phyloP scores from a whole-genome alignment of 2,329 filamentous ascomycete species.

The Verticillium nubilum region DNA sequence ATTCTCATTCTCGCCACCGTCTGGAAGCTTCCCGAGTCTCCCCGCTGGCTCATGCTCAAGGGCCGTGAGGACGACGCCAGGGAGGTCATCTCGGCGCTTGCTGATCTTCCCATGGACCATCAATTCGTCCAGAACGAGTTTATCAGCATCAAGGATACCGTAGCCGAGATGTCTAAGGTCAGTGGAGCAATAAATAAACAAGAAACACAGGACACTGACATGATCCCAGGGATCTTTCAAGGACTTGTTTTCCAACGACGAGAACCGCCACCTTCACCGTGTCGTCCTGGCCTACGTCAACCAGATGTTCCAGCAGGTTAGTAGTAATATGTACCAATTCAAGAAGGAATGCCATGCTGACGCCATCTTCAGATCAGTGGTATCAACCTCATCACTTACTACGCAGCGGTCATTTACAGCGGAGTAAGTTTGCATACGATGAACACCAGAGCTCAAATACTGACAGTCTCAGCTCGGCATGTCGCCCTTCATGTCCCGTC shows the following conservation, averaged over 20 bases:
- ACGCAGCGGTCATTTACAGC: constrained; percentile 22
- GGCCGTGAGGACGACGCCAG: constrained; percentile 36
- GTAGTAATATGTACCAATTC: not conserved
- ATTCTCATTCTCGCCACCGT: constrained; percentile 50
- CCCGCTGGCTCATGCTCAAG: constrained; percentile 35
- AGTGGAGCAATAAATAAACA: not conserved
- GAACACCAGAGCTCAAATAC: too few species aligned
- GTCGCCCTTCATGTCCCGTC: constrained; percentile 49
- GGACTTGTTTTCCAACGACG: constrained; percentile 54
- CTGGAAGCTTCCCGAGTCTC: constrained; percentile 48
- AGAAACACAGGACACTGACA: not conserved
- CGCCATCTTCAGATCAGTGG: constrained; percentile 15
- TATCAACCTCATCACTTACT: constrained; percentile 23
- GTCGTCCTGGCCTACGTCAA: constrained; percentile 50
- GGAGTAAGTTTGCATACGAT: not conserved
- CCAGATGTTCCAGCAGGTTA: constrained; percentile 44
- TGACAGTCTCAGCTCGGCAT: constrained; percentile 40
- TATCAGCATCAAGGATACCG: constrained; percentile 50
- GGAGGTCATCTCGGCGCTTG: constrained; percentile 35
- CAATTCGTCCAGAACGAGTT: constrained; percentile 51
- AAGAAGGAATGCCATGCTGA: not conserved
- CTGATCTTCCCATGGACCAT: constrained; percentile 36
- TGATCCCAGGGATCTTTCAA: constrained; percentile 35
- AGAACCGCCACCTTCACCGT: constrained; percentile 51
- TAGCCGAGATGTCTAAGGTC: constrained; percentile 52